Evolutionary conservation across 345 rosid species (phyloP).

Genomic region (Arabis alpina): DNA sequence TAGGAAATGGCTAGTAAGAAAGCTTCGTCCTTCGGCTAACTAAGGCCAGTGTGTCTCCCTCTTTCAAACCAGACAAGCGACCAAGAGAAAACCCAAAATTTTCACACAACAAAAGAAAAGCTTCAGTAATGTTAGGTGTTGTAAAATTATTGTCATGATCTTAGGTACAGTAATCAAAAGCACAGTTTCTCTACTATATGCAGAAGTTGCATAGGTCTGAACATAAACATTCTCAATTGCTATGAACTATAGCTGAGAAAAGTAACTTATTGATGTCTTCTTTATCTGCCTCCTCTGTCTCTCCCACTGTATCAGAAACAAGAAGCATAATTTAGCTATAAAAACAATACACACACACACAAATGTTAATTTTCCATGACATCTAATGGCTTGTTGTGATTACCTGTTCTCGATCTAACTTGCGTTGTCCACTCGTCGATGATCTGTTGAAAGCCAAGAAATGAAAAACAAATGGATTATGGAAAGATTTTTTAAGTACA

Average conservation of each 20-base stretch:
- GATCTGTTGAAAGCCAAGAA: slow-evolving; percentile 50
- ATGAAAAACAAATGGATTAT: slow-evolving; percentile 5
- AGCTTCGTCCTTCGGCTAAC: slow-evolving; percentile 54
- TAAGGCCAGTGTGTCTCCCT: slow-evolving; percentile 9
- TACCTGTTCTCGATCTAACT: slow-evolving; percentile 75
- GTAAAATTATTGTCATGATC: slow-evolving; percentile 21
- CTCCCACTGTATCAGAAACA: slow-evolving; percentile 54
- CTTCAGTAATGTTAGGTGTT: slow-evolving; percentile 3
- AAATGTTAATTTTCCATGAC: neutral
- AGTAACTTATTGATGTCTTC: slow-evolving; percentile 75
- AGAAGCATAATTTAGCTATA: neutral
- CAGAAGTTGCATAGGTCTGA: neutral
- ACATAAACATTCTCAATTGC: slow-evolving; percentile 43
- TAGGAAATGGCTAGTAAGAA: slow-evolving; percentile 78
- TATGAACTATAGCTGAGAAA: slow-evolving; percentile 73
- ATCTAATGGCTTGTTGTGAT: slow-evolving; percentile 13
- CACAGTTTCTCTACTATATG: neutral
- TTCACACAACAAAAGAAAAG: neutral
- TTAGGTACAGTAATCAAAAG: slow-evolving; percentile 19
- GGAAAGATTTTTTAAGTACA: slow-evolving; percentile 10
- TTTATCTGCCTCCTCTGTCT: slow-evolving; percentile 52
- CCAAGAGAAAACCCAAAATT: neutral
- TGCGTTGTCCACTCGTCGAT: slow-evolving; percentile 87
- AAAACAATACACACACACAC: neutral
- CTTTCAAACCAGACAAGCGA: slow-evolving; percentile 6